Evolutionary conservation across 2,329 filamentous ascomycete genomes (phyloP).

Genomic region (Colletotrichum cereale): DNA sequence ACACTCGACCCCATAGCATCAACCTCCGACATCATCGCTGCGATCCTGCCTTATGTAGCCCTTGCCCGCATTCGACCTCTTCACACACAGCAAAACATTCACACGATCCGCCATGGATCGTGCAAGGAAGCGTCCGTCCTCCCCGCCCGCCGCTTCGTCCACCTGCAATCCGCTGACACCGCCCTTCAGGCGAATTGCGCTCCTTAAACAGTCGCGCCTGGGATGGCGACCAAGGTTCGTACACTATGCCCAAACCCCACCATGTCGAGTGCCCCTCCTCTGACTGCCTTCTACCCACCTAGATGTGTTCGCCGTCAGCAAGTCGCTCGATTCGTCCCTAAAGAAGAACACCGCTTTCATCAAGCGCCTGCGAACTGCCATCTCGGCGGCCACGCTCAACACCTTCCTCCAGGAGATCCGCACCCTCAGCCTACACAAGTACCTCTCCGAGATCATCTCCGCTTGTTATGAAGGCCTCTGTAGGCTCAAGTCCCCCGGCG

Average conservation of each 20-base stretch:
- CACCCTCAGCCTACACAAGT: conserved; percentile 92
- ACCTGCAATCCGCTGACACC: conserved; percentile 21
- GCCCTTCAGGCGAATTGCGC: conserved; percentile 82
- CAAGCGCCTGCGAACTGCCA: conserved; percentile 91
- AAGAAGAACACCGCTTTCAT: conserved; percentile 99
- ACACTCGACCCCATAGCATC: conserved; percentile 58
- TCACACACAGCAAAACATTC: conserved; percentile 46
- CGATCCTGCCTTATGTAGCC: conserved; percentile 60
- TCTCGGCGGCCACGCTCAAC: conserved; percentile 81
- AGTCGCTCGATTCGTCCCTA: conserved; percentile 90
- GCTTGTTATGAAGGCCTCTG: conserved; percentile 95
- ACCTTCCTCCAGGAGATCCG: conserved; percentile 93
- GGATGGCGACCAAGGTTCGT: conserved; percentile 86
- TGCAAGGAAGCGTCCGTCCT: conserved; percentile 70
- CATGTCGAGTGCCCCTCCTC: conserved; percentile 22
- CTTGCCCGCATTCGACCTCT: conserved; percentile 46
- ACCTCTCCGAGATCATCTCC: conserved; percentile 95
- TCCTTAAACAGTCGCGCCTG: conserved; percentile 89
- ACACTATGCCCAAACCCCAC: conserved; percentile 40
- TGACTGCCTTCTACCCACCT: conserved; percentile 29
- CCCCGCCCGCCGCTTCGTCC: neutral
- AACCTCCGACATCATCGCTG: conserved; percentile 44
- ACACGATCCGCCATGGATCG: conserved; percentile 70
- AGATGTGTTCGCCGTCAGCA: conserved; percentile 84
- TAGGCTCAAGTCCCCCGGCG: conserved; percentile 90